phyloP scores from a whole-genome alignment of 257 asterid genomes.

The Petunia axillaris region DNA sequence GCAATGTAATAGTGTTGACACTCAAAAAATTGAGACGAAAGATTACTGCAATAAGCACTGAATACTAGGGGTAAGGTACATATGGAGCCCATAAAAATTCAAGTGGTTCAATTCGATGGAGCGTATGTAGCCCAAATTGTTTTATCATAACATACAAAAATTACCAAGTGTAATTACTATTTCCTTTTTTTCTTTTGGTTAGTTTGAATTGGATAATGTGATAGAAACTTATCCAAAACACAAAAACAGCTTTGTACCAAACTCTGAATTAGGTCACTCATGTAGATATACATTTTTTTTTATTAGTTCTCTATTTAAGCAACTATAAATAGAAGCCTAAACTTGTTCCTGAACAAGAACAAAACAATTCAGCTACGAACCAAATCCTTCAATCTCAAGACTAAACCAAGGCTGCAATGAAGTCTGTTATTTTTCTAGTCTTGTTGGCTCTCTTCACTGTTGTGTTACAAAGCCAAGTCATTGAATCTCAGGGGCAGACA shows the following conservation, averaged over 20 bases:
- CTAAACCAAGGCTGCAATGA: background rate
- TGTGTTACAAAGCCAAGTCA: background rate
- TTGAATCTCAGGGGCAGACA: slow-evolving; percentile 44
- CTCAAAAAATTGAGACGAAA: no score
- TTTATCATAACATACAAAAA: no score
- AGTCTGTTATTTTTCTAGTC: background rate
- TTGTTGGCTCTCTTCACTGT: slow-evolving; percentile 1
- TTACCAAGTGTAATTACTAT: no score
- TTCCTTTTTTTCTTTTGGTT: no score
- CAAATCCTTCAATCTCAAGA: background rate
- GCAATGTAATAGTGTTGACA: background rate
- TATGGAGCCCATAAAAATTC: no score
- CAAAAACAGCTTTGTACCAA: background rate
- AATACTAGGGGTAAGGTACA: no score
- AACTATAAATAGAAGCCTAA: background rate
- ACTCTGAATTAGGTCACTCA: slow-evolving; percentile 37
- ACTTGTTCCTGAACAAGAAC: background rate
- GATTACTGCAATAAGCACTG: no score
- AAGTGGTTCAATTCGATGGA: no score
- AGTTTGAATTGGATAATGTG: no score
- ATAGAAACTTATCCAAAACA: background rate
- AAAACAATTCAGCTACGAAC: background rate
- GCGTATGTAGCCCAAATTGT: no score
- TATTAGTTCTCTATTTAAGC: background rate
- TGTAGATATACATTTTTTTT: background rate